Evolutionary conservation across 225 moss, liverwort and hornwort genomes (phyloP).

Genomic region (Polytrichum commune): DNA sequence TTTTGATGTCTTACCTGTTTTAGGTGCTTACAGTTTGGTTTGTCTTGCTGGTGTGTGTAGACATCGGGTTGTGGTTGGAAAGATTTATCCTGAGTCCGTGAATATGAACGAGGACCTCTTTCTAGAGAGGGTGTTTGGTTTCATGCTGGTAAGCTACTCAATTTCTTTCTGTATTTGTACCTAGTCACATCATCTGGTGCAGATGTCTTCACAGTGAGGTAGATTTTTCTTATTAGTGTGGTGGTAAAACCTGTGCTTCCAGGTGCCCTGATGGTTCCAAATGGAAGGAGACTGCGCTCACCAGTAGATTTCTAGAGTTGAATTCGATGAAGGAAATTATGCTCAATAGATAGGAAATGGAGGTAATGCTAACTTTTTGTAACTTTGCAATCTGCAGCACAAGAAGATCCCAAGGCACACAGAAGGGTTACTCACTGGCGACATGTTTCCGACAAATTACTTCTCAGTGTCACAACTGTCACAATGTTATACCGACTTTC

Average conservation of each 20-base stretch:
- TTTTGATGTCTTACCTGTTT: too few species aligned
- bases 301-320: too few species aligned
- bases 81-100: constrained; percentile 80
- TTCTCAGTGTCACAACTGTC: constrained; percentile 90
- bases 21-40: background rate
- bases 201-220: too few species aligned
- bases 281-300: too few species aligned
- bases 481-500: constrained; percentile 66
- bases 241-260: too few species aligned
- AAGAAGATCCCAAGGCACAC: constrained; percentile 83
- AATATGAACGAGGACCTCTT: constrained; percentile 73
- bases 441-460: constrained; percentile 89
- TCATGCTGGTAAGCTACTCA: constrained; percentile 61
- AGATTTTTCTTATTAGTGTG: too few species aligned
- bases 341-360: too few species aligned
- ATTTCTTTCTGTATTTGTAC: background rate
- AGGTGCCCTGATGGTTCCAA: too few species aligned
- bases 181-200: too few species aligned
- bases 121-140: constrained; percentile 83
- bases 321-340: too few species aligned
- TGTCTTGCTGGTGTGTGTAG: constrained; percentile 33
- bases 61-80: constrained; percentile 88
- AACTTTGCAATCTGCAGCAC: constrained; percentile 37
- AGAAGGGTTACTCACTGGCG: constrained; percentile 75
- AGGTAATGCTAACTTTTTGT: too few species aligned